Evolutionary conservation across 1,284 basidiomycete species (phyloP).

Genomic region (Neonothopanus nambi): DNA sequence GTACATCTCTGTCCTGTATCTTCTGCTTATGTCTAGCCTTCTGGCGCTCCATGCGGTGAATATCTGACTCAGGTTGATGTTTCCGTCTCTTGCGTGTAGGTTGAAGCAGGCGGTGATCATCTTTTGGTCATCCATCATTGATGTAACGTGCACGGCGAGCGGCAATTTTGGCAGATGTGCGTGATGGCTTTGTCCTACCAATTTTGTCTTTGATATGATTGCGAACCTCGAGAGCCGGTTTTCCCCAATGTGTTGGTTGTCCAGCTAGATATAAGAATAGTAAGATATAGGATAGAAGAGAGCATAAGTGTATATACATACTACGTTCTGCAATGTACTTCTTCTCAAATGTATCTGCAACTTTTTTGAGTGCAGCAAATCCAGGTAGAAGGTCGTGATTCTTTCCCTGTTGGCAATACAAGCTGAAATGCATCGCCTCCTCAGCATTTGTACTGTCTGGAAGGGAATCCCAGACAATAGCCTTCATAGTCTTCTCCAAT

Average conservation of each 20-base stretch:
- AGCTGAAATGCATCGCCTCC: slow-evolving; percentile 26
- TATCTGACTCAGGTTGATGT: too few relatives aligned
- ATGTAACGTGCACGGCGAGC: background rate
- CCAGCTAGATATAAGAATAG: background rate
- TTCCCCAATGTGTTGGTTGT: background rate
- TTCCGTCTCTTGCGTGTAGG: too few relatives aligned
- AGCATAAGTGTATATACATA: too few relatives aligned
- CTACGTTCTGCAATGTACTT: background rate
- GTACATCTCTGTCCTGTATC: too few relatives aligned
- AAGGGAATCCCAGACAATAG: slow-evolving; percentile 22
- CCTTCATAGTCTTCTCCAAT: slow-evolving; percentile 21
- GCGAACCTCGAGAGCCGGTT: background rate
- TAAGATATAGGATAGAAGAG: background rate
- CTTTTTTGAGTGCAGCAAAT: background rate
- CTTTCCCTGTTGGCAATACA: slow-evolving; percentile 18
- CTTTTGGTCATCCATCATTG: background rate
- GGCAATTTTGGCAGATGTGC: background rate
- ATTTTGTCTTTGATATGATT: background rate
- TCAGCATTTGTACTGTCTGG: slow-evolving; percentile 26
- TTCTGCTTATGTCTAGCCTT: too few relatives aligned
- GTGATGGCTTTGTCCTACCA: background rate
- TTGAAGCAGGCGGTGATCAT: slow-evolving; percentile 2
- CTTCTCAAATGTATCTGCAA: background rate
- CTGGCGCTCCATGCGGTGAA: too few relatives aligned
- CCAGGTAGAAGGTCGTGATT: slow-evolving; percentile 20